Conservation (phyloP, 2,329 filamentous ascomycete genomes). For the Dactylella cylindrospora region DNA sequence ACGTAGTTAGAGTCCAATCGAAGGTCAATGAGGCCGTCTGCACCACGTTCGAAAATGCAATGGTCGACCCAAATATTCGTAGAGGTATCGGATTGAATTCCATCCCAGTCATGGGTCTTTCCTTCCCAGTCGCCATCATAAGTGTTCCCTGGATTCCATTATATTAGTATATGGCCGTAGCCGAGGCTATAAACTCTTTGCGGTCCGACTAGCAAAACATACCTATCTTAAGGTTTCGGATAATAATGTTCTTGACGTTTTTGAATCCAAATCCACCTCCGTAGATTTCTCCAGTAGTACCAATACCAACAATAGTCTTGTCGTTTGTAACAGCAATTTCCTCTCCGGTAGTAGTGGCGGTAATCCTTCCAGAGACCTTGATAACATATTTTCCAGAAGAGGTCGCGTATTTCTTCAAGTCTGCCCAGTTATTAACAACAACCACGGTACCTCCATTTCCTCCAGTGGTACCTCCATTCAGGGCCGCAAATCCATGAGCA, state of each 20-base stretch:
- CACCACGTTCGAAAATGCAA: slow-evolving; percentile 45
- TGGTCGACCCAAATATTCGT: slow-evolving; percentile 48
- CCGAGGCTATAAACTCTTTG: background rate
- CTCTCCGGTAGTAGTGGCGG: slow-evolving; percentile 21
- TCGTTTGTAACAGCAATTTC: slow-evolving; percentile 30
- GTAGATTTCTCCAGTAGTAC: slow-evolving; percentile 44
- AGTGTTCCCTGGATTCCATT: slow-evolving; percentile 31
- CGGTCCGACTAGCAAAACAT: background rate
- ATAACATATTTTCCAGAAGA: slow-evolving; percentile 37
- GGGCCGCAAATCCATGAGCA: slow-evolving; percentile 25
- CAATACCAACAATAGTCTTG: slow-evolving; percentile 43
- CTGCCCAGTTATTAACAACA: slow-evolving; percentile 33
- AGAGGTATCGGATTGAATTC: slow-evolving; percentile 47
- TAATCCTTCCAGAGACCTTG: slow-evolving; percentile 36
- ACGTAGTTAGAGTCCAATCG: slow-evolving; percentile 47
- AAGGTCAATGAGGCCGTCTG: slow-evolving; percentile 47
- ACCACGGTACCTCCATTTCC: slow-evolving; percentile 38
- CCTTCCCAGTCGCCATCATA: slow-evolving; percentile 44
- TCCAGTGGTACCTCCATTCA: slow-evolving; percentile 31
- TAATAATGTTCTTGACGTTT: slow-evolving; percentile 46
- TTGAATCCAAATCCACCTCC: slow-evolving; percentile 46
- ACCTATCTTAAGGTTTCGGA: slow-evolving; percentile 47
- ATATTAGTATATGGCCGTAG: slow-evolving; percentile 1
- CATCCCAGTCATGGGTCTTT: slow-evolving; percentile 46
- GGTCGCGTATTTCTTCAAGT: slow-evolving; percentile 34